These are phyloP conservation scores for Saturnispora hagleri DNA, from an alignment of 805 yeast species.

Conservation along the genomic window DNA sequence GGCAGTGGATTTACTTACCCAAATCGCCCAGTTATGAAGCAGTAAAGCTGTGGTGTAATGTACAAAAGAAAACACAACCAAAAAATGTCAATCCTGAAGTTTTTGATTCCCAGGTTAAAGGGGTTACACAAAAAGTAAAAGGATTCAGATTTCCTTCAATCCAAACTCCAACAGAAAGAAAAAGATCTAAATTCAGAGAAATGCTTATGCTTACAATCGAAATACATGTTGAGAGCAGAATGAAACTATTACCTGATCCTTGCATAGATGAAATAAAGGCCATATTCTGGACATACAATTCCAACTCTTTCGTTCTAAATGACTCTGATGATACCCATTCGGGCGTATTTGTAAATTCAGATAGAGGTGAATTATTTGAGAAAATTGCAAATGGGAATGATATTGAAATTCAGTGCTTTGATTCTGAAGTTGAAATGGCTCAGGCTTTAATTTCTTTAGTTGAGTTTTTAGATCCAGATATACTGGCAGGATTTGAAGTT, in stretches of 20 bases:
- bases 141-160: constrained; percentile 32
- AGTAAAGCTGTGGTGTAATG: constrained; percentile 29
- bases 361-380: background rate
- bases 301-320: constrained; percentile 28
- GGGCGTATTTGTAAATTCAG: constrained; percentile 28
- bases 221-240: constrained; percentile 51
- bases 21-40: constrained; percentile 40
- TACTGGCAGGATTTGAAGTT: constrained; percentile 77
- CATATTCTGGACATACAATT: constrained; percentile 57
- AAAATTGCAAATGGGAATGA: background rate
- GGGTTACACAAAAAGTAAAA: constrained; percentile 32
- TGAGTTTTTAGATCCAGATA: constrained; percentile 71
- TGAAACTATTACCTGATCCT: constrained; percentile 55
- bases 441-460: constrained; percentile 46
- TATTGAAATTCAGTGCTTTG: constrained; percentile 32
- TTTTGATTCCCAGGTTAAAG: constrained; percentile 43
- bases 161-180: constrained; percentile 22
- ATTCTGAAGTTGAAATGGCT: constrained; percentile 52
- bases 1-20: constrained; percentile 11
- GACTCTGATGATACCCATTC: constrained; percentile 23
- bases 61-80: constrained; percentile 1
- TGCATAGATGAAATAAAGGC: constrained; percentile 44
- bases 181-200: constrained; percentile 37
- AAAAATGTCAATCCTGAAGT: constrained; percentile 6
- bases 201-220: constrained; percentile 54